Evolutionary conservation across 2,329 filamentous ascomycete species (phyloP).

Genomic region (Pseudogymnoascus sp.): DNA sequence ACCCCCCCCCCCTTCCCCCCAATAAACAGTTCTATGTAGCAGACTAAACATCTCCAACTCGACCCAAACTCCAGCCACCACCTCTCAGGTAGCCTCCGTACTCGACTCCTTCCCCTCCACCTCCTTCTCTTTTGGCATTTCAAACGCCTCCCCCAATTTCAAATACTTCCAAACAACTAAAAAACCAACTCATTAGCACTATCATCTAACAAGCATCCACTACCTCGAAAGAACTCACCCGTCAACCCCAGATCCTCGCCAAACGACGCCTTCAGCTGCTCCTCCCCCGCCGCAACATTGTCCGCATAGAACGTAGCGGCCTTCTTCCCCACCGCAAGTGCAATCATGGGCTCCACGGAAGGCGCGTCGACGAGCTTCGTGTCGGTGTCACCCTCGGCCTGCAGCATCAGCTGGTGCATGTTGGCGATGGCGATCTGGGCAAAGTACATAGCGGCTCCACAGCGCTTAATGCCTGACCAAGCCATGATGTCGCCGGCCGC

Average conservation of each 20-base stretch:
- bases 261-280: slow-evolving; percentile 60
- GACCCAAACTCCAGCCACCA: neutral
- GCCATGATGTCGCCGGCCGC: slow-evolving; percentile 62
- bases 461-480: slow-evolving; percentile 77
- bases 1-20: neutral
- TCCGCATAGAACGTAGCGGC: slow-evolving; percentile 56
- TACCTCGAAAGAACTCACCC: neutral
- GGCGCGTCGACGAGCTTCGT: slow-evolving; percentile 45
- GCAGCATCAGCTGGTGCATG: slow-evolving; percentile 56
- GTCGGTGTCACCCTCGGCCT: slow-evolving; percentile 34
- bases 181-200: neutral
- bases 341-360: slow-evolving; percentile 60
- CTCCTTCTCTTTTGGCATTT: neutral
- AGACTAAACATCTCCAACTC: neutral
- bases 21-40: neutral
- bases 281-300: slow-evolving; percentile 54
- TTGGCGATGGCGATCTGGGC: slow-evolving; percentile 62
- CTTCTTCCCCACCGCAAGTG: slow-evolving; percentile 63
- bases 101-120: neutral
- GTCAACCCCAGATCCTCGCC: slow-evolving; percentile 60
- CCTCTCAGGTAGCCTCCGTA: neutral
- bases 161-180: slow-evolving; percentile 3
- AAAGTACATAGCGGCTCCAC: slow-evolving; percentile 68
- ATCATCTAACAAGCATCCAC: neutral
- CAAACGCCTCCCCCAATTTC: neutral